Conservation (phyloP, 2,329 filamentous ascomycete genomes). For the Aciculosporium take region DNA sequence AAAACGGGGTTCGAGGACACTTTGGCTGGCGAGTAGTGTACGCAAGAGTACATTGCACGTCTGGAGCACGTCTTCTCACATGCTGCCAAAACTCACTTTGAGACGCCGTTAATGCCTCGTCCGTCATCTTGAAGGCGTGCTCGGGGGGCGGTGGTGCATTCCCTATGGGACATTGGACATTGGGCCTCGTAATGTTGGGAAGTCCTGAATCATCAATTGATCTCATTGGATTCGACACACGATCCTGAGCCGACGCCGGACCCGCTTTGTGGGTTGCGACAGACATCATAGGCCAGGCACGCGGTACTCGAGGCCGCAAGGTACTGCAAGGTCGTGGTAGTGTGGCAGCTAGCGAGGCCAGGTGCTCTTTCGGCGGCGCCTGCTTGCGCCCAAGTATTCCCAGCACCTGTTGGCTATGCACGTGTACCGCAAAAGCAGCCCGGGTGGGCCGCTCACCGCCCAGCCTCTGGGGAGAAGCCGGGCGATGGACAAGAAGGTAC, state of each 20-base stretch:
- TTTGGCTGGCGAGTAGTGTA: slow-evolving; percentile 1
- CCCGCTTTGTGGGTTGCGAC: slow-evolving; percentile 4
- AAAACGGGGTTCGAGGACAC: background rate
- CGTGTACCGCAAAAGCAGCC: no score
- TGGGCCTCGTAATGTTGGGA: slow-evolving; percentile 4
- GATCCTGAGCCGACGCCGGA: slow-evolving; percentile 4
- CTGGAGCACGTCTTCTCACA: slow-evolving; percentile 2
- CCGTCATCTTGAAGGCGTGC: slow-evolving; percentile 8
- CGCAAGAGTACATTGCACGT: background rate
- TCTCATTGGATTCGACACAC: slow-evolving; percentile 6
- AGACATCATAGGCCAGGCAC: slow-evolving; percentile 2
- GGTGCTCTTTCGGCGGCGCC: background rate
- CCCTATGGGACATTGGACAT: slow-evolving; percentile 2
- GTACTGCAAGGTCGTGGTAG: background rate
- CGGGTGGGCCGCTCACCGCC: slow-evolving; percentile 2
- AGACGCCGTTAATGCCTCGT: slow-evolving; percentile 9
- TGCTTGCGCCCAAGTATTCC: background rate
- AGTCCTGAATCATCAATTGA: slow-evolving; percentile 1
- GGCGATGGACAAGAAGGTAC: background rate
- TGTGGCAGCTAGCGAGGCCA: background rate
- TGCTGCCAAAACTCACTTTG: slow-evolving; percentile 6
- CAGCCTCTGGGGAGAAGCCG: background rate
- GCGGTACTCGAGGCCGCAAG: background rate
- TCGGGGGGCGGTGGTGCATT: slow-evolving; percentile 5
- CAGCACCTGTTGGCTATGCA: background rate